These are phyloP conservation scores for Podaxis sp. DNA, from an alignment of 768 basidiomycete genomes.

Conservation along the genomic window DNA sequence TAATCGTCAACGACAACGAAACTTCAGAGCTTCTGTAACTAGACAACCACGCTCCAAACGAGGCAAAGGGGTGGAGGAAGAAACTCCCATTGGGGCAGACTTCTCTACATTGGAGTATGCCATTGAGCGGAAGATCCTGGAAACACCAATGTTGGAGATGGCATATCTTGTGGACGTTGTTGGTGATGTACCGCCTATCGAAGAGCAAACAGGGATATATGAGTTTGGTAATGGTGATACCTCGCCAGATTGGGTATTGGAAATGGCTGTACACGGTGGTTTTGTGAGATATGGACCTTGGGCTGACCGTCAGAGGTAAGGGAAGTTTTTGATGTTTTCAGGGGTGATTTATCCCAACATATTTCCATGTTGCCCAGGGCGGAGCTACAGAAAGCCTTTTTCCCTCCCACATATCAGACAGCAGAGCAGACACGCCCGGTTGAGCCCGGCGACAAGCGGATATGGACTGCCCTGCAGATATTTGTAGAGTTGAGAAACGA, in stretches of 20 bases:
- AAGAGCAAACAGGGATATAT: slow-evolving; percentile 18
- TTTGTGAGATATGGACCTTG: slow-evolving; percentile 88
- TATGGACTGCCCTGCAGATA: slow-evolving; percentile 80
- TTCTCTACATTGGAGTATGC: slow-evolving; percentile 77
- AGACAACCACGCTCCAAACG: slow-evolving; percentile 23
- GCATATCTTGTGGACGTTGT: slow-evolving; percentile 86
- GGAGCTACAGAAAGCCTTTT: slow-evolving; percentile 79
- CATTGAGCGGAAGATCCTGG: slow-evolving; percentile 79
- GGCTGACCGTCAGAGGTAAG: slow-evolving; percentile 90
- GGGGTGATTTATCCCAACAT: neutral
- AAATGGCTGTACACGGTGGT: slow-evolving; percentile 78
- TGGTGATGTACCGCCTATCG: slow-evolving; percentile 62
- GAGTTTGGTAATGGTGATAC: slow-evolving; percentile 75
- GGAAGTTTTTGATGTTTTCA: neutral
- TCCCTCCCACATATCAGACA: slow-evolving; percentile 77
- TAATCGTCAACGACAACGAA: slow-evolving; percentile 31
- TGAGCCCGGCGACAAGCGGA: slow-evolving; percentile 76
- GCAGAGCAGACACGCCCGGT: slow-evolving; percentile 53
- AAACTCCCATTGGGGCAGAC: slow-evolving; percentile 55
- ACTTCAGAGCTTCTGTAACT: slow-evolving; percentile 20
- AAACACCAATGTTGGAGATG: slow-evolving; percentile 74
- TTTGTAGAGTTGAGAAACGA: slow-evolving; percentile 80
- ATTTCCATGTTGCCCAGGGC: slow-evolving; percentile 39
- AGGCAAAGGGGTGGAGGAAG: slow-evolving; percentile 39
- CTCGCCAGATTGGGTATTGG: slow-evolving; percentile 92